phyloP scores from a whole-genome alignment of 2,329 filamentous ascomycete genomes.

The Talaromyces piceae region DNA sequence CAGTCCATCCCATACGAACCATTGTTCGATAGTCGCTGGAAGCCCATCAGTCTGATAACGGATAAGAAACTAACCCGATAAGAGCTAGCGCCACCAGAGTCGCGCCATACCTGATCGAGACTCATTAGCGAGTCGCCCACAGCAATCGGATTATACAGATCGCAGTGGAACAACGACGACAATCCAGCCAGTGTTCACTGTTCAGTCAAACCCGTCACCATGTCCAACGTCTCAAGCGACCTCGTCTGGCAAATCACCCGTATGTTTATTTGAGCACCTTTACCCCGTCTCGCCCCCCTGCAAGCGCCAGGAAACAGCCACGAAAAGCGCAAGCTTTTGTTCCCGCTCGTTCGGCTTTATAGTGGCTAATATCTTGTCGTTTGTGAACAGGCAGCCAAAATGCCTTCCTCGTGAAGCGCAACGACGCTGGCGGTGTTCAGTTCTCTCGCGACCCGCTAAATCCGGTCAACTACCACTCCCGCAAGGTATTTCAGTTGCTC shows the following conservation, averaged over 20 bases:
- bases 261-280: conserved; percentile 56
- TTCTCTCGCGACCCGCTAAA: conserved; percentile 95
- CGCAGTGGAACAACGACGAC: neutral
- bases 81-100: neutral
- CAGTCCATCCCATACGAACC: too few relatives aligned
- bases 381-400: conserved; percentile 72
- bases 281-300: neutral
- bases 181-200: neutral
- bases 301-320: too few relatives aligned
- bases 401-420: conserved; percentile 87
- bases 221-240: conserved; percentile 77
- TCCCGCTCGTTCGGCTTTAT: too few relatives aligned
- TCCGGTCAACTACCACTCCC: conserved; percentile 81
- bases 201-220: conserved; percentile 23
- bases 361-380: conserved; percentile 13
- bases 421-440: conserved; percentile 67
- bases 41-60: neutral
- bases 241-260: conserved; percentile 92
- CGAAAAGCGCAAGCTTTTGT: too few relatives aligned
- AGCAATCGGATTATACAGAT: neutral
- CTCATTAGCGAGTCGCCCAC: conserved; percentile 11
- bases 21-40: too few relatives aligned
- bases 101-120: conserved; percentile 8
- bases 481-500: conserved; percentile 73
- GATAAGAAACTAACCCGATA: neutral